phyloP scores from a whole-genome alignment of 192 early-diverging fungal genomes.

The Paraglomus occultum region DNA sequence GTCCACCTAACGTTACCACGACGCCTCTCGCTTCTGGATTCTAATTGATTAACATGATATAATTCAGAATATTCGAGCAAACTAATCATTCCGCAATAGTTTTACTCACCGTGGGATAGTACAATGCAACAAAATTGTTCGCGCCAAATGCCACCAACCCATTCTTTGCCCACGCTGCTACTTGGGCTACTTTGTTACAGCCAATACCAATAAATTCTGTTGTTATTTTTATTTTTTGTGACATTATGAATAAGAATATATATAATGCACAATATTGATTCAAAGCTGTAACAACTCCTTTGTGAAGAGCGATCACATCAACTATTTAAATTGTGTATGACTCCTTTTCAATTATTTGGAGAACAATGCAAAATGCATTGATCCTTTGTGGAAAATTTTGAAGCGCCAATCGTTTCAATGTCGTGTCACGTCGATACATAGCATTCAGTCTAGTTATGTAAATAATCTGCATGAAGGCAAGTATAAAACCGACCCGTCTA shows the following conservation, averaged over 20 bases:
- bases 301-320: no score
- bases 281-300: no score
- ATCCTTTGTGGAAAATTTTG: no score
- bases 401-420: no score
- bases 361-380: no score
- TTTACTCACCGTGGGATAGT: constrained; percentile 59
- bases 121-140: constrained; percentile 66
- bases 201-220: constrained; percentile 60
- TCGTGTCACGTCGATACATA: no score
- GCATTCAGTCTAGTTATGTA: no score
- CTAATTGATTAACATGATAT: constrained; percentile 27
- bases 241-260: background rate
- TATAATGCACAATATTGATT: no score
- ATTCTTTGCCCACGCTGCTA: constrained; percentile 56
- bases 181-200: constrained; percentile 64
- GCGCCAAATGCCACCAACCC: constrained; percentile 75
- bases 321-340: no score
- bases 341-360: no score
- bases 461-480: no score
- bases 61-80: background rate
- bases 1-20: constrained; percentile 65
- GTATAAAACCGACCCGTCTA: no score
- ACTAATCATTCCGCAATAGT: background rate
- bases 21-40: constrained; percentile 50
- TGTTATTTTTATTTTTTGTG: constrained; percentile 34